Conservation (phyloP, 2,329 filamentous ascomycete genomes). For the Fonsecaea monophora region DNA sequence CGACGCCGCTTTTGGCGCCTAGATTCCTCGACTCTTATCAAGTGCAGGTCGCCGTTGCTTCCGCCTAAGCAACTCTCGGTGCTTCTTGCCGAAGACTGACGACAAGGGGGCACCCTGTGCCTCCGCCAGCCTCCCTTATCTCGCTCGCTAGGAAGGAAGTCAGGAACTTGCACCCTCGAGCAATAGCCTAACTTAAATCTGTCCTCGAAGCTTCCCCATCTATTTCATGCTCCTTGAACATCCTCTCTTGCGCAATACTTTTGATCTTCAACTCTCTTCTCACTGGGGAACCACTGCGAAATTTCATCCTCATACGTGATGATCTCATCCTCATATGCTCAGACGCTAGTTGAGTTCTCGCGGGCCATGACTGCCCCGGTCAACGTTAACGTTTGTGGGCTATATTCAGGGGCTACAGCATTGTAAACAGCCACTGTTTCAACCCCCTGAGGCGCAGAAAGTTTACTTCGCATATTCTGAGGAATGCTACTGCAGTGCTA, state of each 20-base stretch:
- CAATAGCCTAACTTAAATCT: conserved; percentile 1
- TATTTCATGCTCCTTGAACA: not conserved
- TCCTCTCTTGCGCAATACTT: conserved; percentile 6
- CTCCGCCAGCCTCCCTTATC: not conserved
- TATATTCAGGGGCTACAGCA: conserved; percentile 18
- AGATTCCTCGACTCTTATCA: too few relatives aligned
- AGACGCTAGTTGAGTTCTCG: conserved; percentile 3
- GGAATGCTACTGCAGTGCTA: conserved; percentile 1
- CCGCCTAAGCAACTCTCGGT: conserved; percentile 14
- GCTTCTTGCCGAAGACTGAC: conserved; percentile 12
- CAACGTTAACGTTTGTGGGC: conserved; percentile 4
- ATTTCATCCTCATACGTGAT: conserved; percentile 18
- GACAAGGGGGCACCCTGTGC: not conserved
- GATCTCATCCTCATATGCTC: conserved; percentile 11
- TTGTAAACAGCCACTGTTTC: conserved; percentile 19
- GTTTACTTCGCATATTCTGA: conserved; percentile 5
- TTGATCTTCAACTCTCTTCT: conserved; percentile 13
- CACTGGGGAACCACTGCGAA: conserved; percentile 6
- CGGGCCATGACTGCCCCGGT: not conserved
- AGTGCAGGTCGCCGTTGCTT: conserved; percentile 8
- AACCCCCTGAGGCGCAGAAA: conserved; percentile 9
- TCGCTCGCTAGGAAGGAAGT: conserved; percentile 5
- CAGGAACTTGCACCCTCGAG: not conserved
- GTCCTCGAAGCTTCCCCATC: conserved; percentile 4
- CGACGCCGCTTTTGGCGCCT: not conserved